These are phyloP conservation scores for Hysterangium stoloniferum DNA, from an alignment of 768 basidiomycete genomes.

Conservation along the genomic window DNA sequence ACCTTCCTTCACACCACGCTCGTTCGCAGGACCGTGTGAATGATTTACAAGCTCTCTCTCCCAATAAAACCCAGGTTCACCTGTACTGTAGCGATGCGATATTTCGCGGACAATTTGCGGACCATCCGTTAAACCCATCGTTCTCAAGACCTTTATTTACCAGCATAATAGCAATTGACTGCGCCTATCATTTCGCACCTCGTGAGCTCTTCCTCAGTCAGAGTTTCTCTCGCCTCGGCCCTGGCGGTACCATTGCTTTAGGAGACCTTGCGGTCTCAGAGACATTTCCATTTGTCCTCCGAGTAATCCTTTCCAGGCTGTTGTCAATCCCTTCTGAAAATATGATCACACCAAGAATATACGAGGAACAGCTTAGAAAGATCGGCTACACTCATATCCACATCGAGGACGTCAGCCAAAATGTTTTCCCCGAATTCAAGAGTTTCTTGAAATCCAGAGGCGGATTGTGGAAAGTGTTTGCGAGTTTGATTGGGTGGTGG, in stretches of 20 bases:
- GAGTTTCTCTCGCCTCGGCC: constrained; percentile 34
- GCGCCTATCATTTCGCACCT: constrained; percentile 60
- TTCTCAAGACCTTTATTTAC: constrained; percentile 29
- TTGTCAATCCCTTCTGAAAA: constrained; percentile 37
- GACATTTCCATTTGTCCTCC: constrained; percentile 10
- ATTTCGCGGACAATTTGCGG: constrained; percentile 19
- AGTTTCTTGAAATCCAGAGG: constrained; percentile 40
- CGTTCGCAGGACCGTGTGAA: constrained; percentile 37
- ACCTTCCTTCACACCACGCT: constrained; percentile 38
- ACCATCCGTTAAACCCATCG: constrained; percentile 40
- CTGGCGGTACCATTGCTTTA: constrained; percentile 47
- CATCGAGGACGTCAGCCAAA: constrained; percentile 47
- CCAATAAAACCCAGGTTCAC: constrained; percentile 25
- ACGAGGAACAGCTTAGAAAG: constrained; percentile 34
- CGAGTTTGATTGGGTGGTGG: constrained; percentile 30
- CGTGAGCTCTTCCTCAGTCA: constrained; percentile 46
- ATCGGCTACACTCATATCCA: constrained; percentile 47
- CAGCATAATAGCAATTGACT: constrained; percentile 54
- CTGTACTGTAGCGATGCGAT: constrained; percentile 48
- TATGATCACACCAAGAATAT: constrained; percentile 37
- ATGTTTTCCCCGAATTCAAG: constrained; percentile 54
- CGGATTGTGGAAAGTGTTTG: constrained; percentile 37
- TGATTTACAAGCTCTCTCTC: constrained; percentile 4
- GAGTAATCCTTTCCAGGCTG: constrained; percentile 12
- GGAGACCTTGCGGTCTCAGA: constrained; percentile 52